Conservation (phyloP, 2,329 filamentous ascomycete species). For the Stagonosporopsis cucurbitacearum region DNA sequence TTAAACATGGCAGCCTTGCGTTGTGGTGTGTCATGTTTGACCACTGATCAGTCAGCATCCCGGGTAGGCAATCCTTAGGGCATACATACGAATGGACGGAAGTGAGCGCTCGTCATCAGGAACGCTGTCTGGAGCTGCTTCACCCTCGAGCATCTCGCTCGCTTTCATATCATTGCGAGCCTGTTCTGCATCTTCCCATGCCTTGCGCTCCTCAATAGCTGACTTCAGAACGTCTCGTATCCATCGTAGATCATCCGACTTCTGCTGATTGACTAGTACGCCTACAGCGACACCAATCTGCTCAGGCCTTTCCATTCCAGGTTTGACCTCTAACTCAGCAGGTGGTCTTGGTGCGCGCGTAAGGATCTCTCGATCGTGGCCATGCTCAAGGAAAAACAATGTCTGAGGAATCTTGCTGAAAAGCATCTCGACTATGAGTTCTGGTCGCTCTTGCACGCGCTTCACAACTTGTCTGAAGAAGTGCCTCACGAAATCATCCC, state of each 20-base stretch:
- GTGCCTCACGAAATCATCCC: constrained; percentile 87
- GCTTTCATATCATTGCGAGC: constrained; percentile 58
- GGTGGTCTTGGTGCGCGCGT: constrained; percentile 71
- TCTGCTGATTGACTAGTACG: constrained; percentile 78
- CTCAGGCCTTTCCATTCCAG: constrained; percentile 66
- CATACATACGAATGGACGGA: constrained; percentile 54
- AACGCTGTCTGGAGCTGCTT: constrained; percentile 40
- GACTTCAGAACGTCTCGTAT: constrained; percentile 72
- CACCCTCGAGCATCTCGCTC: constrained; percentile 39
- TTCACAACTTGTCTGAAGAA: constrained; percentile 81
- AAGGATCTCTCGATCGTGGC: constrained; percentile 79
- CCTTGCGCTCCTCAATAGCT: constrained; percentile 74
- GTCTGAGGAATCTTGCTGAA: constrained; percentile 91
- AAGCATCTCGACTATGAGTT: constrained; percentile 86
- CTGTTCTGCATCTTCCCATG: constrained; percentile 76
- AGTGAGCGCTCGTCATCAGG: constrained; percentile 41
- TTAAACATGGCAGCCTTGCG: constrained; percentile 81
- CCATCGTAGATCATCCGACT: constrained; percentile 80
- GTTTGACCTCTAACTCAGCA: constrained; percentile 82
- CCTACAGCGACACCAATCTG: constrained; percentile 83
- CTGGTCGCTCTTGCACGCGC: constrained; percentile 84
- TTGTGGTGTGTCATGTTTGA: constrained; percentile 67
- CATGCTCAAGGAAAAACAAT: constrained; percentile 87
- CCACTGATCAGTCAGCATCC: constrained; percentile 25
- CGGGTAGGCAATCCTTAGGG: constrained; percentile 23